phyloP scores from a whole-genome alignment of 331 rosid species.

The Pyracantha coccinea region DNA sequence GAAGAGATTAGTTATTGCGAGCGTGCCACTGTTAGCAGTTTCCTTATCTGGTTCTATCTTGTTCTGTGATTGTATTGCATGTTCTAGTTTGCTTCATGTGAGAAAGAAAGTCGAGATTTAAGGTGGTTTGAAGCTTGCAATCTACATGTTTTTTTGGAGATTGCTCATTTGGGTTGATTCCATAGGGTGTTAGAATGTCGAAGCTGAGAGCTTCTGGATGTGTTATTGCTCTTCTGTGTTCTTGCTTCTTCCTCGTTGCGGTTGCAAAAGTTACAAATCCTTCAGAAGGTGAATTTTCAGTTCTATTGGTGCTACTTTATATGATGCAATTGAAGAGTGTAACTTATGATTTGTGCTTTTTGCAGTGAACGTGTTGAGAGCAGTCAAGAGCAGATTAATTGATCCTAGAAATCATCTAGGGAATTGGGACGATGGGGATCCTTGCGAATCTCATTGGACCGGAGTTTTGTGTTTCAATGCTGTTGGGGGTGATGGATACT shows the following conservation, averaged over 20 bases:
- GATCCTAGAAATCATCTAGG: conserved; percentile 44
- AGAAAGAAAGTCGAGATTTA: not conserved
- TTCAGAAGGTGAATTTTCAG: conserved; percentile 45
- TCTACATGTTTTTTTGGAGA: not conserved
- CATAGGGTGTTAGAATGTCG: conserved; percentile 37
- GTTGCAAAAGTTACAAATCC: conserved; percentile 41
- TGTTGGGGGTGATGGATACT: conserved; percentile 34
- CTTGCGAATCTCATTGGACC: conserved; percentile 62
- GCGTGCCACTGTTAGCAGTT: not conserved
- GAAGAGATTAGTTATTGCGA: too few species aligned
- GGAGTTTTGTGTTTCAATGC: conserved; percentile 42
- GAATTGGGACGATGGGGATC: conserved; percentile 64
- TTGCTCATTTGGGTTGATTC: not conserved
- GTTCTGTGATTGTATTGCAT: not conserved
- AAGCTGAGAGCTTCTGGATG: conserved; percentile 31
- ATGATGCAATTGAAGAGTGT: not conserved
- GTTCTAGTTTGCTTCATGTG: not conserved
- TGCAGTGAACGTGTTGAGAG: conserved; percentile 56
- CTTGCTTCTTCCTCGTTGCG: conserved; percentile 22
- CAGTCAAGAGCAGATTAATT: conserved; percentile 52
- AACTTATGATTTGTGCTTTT: conserved; percentile 13
- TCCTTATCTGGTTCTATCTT: not conserved
- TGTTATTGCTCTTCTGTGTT: conserved; percentile 27
- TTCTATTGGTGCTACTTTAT: not conserved
- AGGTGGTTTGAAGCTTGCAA: not conserved